phyloP scores from a whole-genome alignment of 345 rosid species.

The Aethionema arabicum region DNA sequence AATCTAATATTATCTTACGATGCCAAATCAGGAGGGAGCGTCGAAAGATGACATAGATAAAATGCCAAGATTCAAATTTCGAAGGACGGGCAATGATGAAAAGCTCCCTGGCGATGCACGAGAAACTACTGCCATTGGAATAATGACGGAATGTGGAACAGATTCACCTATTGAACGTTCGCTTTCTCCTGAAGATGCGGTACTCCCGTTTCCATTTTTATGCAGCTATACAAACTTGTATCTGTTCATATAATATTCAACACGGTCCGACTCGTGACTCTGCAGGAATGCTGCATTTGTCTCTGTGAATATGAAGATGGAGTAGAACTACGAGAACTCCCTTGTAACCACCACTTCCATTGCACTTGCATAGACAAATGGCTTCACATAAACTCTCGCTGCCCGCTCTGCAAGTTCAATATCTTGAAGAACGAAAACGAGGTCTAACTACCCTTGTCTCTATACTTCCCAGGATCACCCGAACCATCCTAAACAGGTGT shows the following conservation, averaged over 20 bases:
- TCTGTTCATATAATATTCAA: not conserved
- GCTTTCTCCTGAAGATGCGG: constrained; percentile 74
- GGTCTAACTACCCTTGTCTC: constrained; percentile 40
- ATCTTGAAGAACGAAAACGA: constrained; percentile 76
- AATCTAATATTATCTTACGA: not conserved
- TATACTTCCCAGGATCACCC: not conserved
- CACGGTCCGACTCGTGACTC: not conserved
- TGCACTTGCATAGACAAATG: constrained; percentile 92
- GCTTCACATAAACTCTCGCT: constrained; percentile 82
- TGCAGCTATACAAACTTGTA: not conserved
- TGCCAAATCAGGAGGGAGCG: constrained; percentile 80
- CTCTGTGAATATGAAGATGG: constrained; percentile 88
- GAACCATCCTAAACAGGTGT: constrained; percentile 14
- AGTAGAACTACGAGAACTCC: constrained; percentile 86
- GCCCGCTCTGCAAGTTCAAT: constrained; percentile 96
- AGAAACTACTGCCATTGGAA: constrained; percentile 54
- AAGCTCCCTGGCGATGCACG: constrained; percentile 46
- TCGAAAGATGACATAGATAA: constrained; percentile 82
- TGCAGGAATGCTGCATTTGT: constrained; percentile 97
- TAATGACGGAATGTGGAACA: constrained; percentile 74
- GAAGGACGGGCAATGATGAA: constrained; percentile 39
- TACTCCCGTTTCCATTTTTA: constrained; percentile 28
- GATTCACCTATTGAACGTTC: constrained; percentile 69
- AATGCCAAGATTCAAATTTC: constrained; percentile 75
- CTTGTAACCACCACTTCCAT: constrained; percentile 93